Conservation (phyloP, 108 stramenopile genomes). For the Pseudonitzschia multistriata region DNA sequence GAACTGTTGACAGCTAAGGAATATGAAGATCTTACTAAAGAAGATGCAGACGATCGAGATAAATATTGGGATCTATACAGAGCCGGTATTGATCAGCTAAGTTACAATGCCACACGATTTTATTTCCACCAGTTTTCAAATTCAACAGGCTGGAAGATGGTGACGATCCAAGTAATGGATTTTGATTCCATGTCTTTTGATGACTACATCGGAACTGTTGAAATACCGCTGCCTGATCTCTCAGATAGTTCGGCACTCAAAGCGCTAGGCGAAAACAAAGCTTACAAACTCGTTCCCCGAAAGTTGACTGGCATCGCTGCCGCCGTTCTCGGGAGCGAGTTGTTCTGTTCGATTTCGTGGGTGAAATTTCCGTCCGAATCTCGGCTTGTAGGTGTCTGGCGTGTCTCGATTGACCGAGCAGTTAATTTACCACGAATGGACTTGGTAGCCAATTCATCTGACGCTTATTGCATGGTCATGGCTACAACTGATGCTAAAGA, state of each 20-base stretch:
- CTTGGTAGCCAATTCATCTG: not conserved
- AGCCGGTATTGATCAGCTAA: constrained; percentile 13
- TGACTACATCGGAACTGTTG: constrained; percentile 10
- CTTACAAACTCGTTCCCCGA: constrained; percentile 12
- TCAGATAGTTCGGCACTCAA: not conserved
- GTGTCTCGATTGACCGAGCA: constrained; percentile 5
- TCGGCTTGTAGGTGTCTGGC: constrained; percentile 17
- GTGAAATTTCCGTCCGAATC: constrained; percentile 3
- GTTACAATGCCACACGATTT: constrained; percentile 12
- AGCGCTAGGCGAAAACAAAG: not conserved
- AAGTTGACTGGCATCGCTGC: not conserved
- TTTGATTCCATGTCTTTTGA: constrained; percentile 18
- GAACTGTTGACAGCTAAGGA: constrained; percentile 8
- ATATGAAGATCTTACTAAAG: not conserved
- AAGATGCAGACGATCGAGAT: constrained; percentile 5
- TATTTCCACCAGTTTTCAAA: constrained; percentile 19
- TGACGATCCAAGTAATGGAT: constrained; percentile 7
- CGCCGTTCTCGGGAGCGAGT: not conserved
- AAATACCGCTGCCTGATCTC: constrained; percentile 1
- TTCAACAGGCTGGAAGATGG: not conserved
- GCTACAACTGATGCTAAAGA: not conserved
- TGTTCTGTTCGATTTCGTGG: constrained; percentile 4
- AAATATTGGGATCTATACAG: constrained; percentile 14
- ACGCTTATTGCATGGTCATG: constrained; percentile 16
- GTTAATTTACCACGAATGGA: constrained; percentile 16